phyloP scores from a whole-genome alignment of 257 asterid genomes.

The Jaltomata sinuosa region DNA sequence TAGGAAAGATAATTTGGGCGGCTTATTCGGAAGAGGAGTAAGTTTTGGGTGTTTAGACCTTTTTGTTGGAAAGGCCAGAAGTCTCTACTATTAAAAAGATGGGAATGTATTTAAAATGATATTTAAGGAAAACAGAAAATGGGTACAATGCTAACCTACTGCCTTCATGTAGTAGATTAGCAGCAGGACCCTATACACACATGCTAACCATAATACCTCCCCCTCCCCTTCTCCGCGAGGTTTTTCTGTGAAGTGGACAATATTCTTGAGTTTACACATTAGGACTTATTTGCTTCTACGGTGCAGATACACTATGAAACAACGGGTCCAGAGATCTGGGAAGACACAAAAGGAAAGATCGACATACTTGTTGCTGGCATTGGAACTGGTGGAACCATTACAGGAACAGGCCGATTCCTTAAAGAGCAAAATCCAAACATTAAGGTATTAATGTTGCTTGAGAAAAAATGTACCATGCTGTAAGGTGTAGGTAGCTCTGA shows the following conservation, averaged over 20 bases:
- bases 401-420: slow-evolving; percentile 87
- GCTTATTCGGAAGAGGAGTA: neutral
- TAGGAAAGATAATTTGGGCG: neutral
- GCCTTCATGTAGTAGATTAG: neutral
- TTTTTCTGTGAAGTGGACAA: neutral
- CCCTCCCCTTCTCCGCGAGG: neutral
- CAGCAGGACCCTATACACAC: neutral
- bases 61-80: neutral
- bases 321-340: slow-evolving; percentile 99
- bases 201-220: neutral
- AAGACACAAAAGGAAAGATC: slow-evolving; percentile 87
- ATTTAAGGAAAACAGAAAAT: neutral
- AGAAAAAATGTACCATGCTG: neutral
- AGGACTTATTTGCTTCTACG: neutral
- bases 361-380: slow-evolving; percentile 97
- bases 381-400: slow-evolving; percentile 96
- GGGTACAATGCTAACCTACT: neutral
- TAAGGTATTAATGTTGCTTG: slow-evolving; percentile 38
- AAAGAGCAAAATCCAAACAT: slow-evolving; percentile 61
- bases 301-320: slow-evolving; percentile 88
- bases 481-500: neutral
- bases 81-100: neutral
- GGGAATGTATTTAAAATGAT: neutral
- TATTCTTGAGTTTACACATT: neutral
- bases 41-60: neutral